Percentiles rank a stretch among this genome's conserved stretches.
Conservation (phyloP, 345 rosid species). For the Sisymbrium irio region DNA sequence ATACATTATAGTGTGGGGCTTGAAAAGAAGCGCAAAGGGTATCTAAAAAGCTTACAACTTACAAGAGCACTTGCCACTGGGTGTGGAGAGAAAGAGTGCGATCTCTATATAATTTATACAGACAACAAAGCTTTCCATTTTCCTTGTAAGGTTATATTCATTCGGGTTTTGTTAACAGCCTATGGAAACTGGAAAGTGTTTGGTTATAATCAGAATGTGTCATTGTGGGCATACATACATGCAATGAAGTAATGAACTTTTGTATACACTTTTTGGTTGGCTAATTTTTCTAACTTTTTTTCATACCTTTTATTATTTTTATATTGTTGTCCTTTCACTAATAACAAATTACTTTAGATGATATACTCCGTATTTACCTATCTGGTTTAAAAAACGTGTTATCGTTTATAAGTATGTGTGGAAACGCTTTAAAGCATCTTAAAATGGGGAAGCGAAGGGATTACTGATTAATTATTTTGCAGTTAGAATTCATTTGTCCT, state of each 20-base stretch:
- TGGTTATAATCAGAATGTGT: constrained; percentile 13
- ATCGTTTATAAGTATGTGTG: not conserved
- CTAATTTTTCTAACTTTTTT: not conserved
- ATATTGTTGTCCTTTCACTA: too few relatives aligned
- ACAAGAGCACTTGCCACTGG: constrained; percentile 16
- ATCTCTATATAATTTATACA: not conserved
- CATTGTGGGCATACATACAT: not conserved
- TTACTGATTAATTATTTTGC: not conserved
- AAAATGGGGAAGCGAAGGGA: not conserved
- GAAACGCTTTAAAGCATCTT: not conserved
- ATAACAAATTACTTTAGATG: too few relatives aligned
- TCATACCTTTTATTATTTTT: too few relatives aligned
- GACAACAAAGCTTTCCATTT: not conserved
- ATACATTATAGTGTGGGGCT: constrained; percentile 9
- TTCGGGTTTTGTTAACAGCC: not conserved
- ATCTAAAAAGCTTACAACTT: constrained; percentile 36
- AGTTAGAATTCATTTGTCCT: not conserved
- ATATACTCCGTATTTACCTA: too few relatives aligned
- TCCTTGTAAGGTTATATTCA: not conserved
- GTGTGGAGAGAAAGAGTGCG: constrained; percentile 10
- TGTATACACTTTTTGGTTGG: not conserved
- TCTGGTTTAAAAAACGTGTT: not conserved
- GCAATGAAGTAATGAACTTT: not conserved
- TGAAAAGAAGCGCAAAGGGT: constrained; percentile 15
- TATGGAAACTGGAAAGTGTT: not conserved